Evolutionary conservation across 1,284 basidiomycete genomes (phyloP).

Genomic region (Ceraceosorus bombacis): DNA sequence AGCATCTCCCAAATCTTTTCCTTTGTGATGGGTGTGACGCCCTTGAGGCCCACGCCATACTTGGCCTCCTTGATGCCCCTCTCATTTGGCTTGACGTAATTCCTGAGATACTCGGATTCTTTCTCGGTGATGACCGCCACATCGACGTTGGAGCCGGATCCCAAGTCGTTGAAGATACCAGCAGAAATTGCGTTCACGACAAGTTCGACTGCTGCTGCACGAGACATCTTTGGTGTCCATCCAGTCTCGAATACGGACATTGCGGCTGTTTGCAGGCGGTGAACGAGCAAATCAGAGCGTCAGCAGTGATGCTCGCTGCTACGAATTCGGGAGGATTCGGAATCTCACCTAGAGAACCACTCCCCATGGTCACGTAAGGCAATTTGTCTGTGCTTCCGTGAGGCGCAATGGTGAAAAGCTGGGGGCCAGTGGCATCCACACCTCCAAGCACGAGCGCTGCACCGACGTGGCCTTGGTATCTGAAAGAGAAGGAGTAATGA

Average conservation of each 20-base stretch:
- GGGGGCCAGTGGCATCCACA: constrained; percentile 82
- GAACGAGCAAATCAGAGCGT: not conserved
- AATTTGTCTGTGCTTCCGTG: constrained; percentile 98
- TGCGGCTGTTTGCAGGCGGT: constrained; percentile 54
- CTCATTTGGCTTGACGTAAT: constrained; percentile 44
- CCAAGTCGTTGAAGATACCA: constrained; percentile 98
- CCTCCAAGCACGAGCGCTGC: constrained; percentile 96
- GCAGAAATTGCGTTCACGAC: constrained; percentile 64
- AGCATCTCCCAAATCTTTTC: constrained; percentile 44
- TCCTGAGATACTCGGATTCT: constrained; percentile 41
- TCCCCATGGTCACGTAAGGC: constrained; percentile 98
- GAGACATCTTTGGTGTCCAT: constrained; percentile 74
- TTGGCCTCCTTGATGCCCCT: constrained; percentile 41
- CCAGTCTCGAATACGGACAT: constrained; percentile 94
- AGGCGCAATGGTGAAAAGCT: constrained; percentile 91
- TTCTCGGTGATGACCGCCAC: constrained; percentile 70
- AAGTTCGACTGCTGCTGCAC: not conserved
- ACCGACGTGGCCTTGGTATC: constrained; percentile 88
- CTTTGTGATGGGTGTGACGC: constrained; percentile 60
- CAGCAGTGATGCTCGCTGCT: not conserved
- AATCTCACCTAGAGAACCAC: constrained; percentile 64
- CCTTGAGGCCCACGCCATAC: constrained; percentile 56
- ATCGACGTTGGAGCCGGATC: constrained; percentile 94
- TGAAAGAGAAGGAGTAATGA: constrained; percentile 44
- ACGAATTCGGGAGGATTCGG: not conserved